Base-by-base conservation (phyloP, 148 eudicot species). In the Dysphania ambrosioides region DNA sequence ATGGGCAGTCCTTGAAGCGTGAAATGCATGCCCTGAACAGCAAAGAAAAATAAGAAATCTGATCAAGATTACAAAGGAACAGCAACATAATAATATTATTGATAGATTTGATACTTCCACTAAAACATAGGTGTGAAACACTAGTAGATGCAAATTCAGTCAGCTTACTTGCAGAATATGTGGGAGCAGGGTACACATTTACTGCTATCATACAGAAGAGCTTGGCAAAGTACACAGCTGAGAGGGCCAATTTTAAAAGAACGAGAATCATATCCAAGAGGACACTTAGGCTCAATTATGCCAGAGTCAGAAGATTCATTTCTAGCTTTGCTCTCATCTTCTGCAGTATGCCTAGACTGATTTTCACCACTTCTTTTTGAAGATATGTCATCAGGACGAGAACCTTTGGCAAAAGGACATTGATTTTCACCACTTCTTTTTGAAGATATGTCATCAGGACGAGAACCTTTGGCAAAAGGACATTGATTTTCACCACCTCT, bases 101-200 rank as follows among this genome's bases (percentile, higher is more conserved):
- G n/a, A n/a, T n/a, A n/a, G n/a, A n/a, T n/a, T 32, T 4, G 9
- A 38, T 51, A 19, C 27, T 44, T 74, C 16, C 44, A 72, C 8
- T n/a, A 35, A 49, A 68, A n/a, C 34, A 29, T 16, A 60, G 41
- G 57, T 24, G 10, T 27, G 69, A 23, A 27, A 64, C 36, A 57
- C 42, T 63, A 27, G 19, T 5, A 8, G 3, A 12, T 27, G 29
- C 47, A 44, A 56, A 58, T 47, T 34, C 38, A 29, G 24, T 72
- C 10, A 72, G 71, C 92, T 90, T 87, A 94, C 98, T 87, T 94
- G 98, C 98, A 94, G 71, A 72, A 94, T 31, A 87, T 83, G 80
- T 94, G 98, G 36, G 93, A 79, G 85, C 98, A 94, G 68, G 97
- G 98, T 30, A 86, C 81, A 64, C 98, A 92, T 88, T 81, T 94